Evolutionary conservation across 1,284 basidiomycete species (phyloP), one percentile per base, ranked within the genome.

Genomic region (Ceratobasidium papillatum): DNA sequence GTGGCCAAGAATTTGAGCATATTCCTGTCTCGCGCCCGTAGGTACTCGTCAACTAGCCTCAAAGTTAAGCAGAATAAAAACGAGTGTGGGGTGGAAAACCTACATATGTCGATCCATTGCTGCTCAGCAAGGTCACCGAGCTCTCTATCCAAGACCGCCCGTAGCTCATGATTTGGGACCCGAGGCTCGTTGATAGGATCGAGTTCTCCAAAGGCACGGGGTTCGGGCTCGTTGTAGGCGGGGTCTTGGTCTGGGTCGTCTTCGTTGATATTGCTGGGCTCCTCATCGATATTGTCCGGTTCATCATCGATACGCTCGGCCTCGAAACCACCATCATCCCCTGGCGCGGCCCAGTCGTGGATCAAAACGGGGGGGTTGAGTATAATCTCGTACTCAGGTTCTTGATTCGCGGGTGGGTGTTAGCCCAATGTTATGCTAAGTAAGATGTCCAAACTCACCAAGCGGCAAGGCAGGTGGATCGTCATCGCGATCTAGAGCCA

Each of bases 31-130:
- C 17, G 27, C 38, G 27, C 27, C 22, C 7, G 27, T 22, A 64
- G 19, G n/a, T 8, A 11, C 22, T 41, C 17, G n/a, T n/a, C 12
- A 32, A 43, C 62, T 64, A n/a, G 14, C 7, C 14, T 8, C 17
- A 41, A 43, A 45, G 4, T 64, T 47, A 14, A 25, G 27, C 17
- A n/a, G 12, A 41, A 17, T 45, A 2, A 45, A 43, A 38, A 43
- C 43, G 25, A 51, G 19, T 45, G 19, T 62, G 56, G 17, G 36
- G 12, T 41, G 22, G 9, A 22, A 8, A 17, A 62, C n/a, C n/a
- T 47, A 64, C 62, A 64, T 41, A 64, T 2, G 2, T 43, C 62
- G 22, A 47, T 2, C 62, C 62, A 64, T 27, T 64, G 36, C 14
- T 64, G 9, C 14, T 43, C 27, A 12, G 38, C 41, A 2, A 47